phyloP scores from a whole-genome alignment of 2,329 filamentous ascomycete species.

The Eurotiales sp. region DNA sequence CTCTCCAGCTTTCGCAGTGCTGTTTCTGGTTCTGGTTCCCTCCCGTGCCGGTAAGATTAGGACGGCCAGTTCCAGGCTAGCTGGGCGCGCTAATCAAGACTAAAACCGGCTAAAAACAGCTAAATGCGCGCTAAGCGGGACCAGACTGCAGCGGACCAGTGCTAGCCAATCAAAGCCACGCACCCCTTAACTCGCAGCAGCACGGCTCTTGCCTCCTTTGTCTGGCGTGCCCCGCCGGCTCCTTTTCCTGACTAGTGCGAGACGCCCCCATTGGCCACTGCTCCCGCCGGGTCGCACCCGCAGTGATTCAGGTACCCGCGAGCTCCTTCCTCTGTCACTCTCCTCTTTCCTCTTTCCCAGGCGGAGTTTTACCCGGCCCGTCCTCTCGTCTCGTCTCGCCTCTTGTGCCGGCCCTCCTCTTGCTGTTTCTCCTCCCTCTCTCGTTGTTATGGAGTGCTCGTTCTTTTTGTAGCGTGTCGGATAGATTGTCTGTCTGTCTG shows the following conservation, averaged over 20 bases:
- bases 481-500: slow-evolving; percentile 23
- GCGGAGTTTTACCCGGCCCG: slow-evolving; percentile 1
- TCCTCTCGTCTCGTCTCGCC: slow-evolving; percentile 10
- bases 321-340: slow-evolving; percentile 16
- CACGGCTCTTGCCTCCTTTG: slow-evolving; percentile 3
- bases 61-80: not conserved
- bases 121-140: slow-evolving; percentile 4
- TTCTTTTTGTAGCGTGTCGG: slow-evolving; percentile 22
- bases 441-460: slow-evolving; percentile 28
- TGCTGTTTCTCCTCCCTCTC: slow-evolving; percentile 54
- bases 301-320: slow-evolving; percentile 17
- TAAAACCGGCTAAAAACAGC: not conserved
- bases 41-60: not conserved
- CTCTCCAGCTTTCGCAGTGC: not conserved
- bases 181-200: not conserved
- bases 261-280: slow-evolving; percentile 4
- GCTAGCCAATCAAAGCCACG: too few species aligned
- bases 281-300: too few species aligned
- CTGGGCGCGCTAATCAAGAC: not conserved
- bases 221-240: not conserved
- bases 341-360: not conserved
- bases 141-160: not conserved
- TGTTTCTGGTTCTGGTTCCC: not conserved
- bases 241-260: not conserved
- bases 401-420: slow-evolving; percentile 37